Base-by-base conservation (phyloP, 805 yeast genomes). In the Metschnikowia aberdeeniae region DNA sequence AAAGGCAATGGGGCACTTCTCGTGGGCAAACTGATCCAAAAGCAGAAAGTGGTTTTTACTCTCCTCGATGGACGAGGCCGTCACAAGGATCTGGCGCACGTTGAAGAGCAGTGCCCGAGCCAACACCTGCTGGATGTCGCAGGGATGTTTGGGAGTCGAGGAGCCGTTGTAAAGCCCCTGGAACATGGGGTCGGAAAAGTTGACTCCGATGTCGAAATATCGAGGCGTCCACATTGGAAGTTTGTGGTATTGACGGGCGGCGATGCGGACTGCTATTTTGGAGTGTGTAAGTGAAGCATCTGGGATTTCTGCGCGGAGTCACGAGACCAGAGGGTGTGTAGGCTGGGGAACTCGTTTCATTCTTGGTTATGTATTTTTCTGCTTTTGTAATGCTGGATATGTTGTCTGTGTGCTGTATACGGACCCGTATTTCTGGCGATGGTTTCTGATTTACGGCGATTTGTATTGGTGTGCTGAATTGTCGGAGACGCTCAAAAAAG, bases 181-280 rank as follows among this genome's bases (percentile, higher is more conserved):
- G 62, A 87, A 93, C 93, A 90, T 93, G 4, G 80, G 72, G 62
- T 92, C 99, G 0, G 96, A 84, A 58, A 92, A 74, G 61, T 92
- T 92, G 55, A 89, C 86, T 28, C 76, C 76, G 14, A 72, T 72
- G 45, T 72, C 76, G 51, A 68, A 72, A 51, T 71, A 72, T 34
- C 71, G 60, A 27, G 76, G 75, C 53, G 55, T 66, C 73, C 74
- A 68, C 36, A 32, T 20, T 29, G 28, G 40, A 20, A 37, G 17
- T 30, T 26, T 19, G 29, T 20, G 26, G 7, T 30, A 12, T 19
- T 19, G 29, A 29, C 40, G 40, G 17, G 34, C 13, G 27, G 22
- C 9, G 12, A 37, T 37, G 28, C 27, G 40, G 26, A 31, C 17
- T 29, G 28, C 10, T 29, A 29, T 37, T 28, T 29, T 37, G 34